These are phyloP conservation scores for Volvox reticuliferus DNA, from an alignment of 139 green algal genomes.

Conservation along the genomic window DNA sequence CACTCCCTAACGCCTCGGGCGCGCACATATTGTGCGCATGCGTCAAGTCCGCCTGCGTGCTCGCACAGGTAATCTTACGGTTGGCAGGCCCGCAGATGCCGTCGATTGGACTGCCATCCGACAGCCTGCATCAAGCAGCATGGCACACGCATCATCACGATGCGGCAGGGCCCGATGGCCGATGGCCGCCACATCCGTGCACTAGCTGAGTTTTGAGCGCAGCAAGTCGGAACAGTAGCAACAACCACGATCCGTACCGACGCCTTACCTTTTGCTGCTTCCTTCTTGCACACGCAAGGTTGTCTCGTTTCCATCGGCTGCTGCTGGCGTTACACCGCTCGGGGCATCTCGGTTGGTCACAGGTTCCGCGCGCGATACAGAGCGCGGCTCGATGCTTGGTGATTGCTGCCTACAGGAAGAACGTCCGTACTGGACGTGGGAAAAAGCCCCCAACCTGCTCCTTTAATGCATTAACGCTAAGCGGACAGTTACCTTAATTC, in stretches of 20 bases:
- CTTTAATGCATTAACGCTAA: not conserved
- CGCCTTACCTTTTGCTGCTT: not conserved
- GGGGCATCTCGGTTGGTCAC: not conserved
- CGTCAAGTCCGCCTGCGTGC: not conserved
- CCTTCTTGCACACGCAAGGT: not conserved
- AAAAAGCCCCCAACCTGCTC: too few relatives aligned
- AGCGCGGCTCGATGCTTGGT: not conserved
- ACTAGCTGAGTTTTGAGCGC: too few relatives aligned
- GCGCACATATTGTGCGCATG: slow-evolving; percentile 35
- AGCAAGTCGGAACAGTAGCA: too few relatives aligned
- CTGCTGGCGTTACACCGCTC: not conserved
- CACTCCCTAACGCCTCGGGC: not conserved
- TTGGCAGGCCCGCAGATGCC: slow-evolving; percentile 17
- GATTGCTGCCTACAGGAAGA: not conserved
- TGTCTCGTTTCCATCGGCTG: not conserved
- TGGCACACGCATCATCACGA: not conserved
- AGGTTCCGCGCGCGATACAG: not conserved
- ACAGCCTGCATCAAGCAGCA: slow-evolving; percentile 3
- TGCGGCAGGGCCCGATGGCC: too few relatives aligned
- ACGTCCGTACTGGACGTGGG: too few relatives aligned
- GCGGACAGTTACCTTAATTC: not conserved
- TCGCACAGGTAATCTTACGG: not conserved
- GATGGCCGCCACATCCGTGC: too few relatives aligned
- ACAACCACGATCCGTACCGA: too few relatives aligned
- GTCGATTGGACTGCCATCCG: slow-evolving; percentile 37